Conservation (phyloP, 2,329 filamentous ascomycete genomes). For the Leptodontidium sp. region DNA sequence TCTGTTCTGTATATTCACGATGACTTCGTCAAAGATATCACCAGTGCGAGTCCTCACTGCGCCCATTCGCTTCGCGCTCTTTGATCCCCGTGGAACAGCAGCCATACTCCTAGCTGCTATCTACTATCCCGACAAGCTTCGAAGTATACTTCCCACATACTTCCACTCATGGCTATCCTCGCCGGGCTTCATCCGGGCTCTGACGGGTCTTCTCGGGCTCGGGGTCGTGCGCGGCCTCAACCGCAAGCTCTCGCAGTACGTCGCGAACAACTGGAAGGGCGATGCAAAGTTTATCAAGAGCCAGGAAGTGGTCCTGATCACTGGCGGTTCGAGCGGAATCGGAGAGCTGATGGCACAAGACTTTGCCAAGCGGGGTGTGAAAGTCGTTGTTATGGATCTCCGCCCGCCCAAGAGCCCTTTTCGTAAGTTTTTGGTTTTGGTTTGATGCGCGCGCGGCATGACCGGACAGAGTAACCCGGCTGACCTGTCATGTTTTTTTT, state of each 20-base stretch:
- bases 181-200: constrained; percentile 28
- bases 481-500: not conserved
- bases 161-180: constrained; percentile 36
- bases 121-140: constrained; percentile 40
- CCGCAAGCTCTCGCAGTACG: constrained; percentile 58
- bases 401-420: constrained; percentile 47
- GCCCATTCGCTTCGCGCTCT: constrained; percentile 26
- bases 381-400: constrained; percentile 76
- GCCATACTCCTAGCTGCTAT: constrained; percentile 38
- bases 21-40: constrained; percentile 16
- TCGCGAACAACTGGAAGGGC: constrained; percentile 57
- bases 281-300: constrained; percentile 67
- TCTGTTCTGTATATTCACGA: not conserved
- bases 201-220: constrained; percentile 54
- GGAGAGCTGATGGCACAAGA: constrained; percentile 69
- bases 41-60: constrained; percentile 23
- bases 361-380: constrained; percentile 68
- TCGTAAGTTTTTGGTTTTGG: constrained; percentile 20
- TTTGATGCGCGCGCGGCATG: too few relatives aligned
- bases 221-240: constrained; percentile 59
- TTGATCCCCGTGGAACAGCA: constrained; percentile 36
- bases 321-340: constrained; percentile 78
- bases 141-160: constrained; percentile 32
- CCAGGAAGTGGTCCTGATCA: constrained; percentile 76
- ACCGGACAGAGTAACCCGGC: constrained; percentile 9